phyloP scores from a whole-genome alignment of 2,329 filamentous ascomycete species.

The Neocatenulostroma microsporum region DNA sequence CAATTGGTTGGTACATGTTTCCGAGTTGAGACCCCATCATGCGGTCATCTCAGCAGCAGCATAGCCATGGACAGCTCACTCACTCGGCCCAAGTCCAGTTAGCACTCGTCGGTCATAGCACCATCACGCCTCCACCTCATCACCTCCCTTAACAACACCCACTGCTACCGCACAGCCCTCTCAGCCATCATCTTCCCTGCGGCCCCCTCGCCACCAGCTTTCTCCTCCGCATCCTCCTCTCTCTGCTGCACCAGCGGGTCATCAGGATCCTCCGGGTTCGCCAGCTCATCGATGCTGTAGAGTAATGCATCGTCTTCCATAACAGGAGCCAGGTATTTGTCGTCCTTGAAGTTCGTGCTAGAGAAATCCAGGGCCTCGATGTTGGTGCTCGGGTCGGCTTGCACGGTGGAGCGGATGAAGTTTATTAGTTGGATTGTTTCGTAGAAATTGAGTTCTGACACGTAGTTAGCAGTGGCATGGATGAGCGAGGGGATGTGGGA shows the following conservation, averaged over 20 bases:
- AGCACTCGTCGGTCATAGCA: no score
- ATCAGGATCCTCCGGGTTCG: conserved; percentile 25
- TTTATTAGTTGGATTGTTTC: conserved; percentile 42
- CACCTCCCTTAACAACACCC: no score
- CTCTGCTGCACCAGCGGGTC: conserved; percentile 4
- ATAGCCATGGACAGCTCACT: no score
- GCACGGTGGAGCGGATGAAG: conserved; percentile 41
- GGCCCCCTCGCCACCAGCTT: background rate
- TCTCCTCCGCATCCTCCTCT: background rate
- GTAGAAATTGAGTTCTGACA: conserved; percentile 38
- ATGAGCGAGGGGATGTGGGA: background rate
- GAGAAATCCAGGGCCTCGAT: no score
- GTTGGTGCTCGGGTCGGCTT: no score
- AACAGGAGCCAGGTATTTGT: conserved; percentile 73
- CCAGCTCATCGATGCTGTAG: conserved; percentile 76
- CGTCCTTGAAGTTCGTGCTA: no score
- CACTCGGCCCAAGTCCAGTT: no score
- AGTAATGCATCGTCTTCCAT: conserved; percentile 85
- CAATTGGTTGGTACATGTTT: no score
- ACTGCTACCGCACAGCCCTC: conserved; percentile 4
- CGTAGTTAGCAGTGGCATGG: conserved; percentile 1
- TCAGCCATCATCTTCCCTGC: conserved; percentile 4
- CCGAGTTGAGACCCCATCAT: no score
- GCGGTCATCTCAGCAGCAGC: no score
- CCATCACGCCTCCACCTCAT: no score